A percentile compares a stretch with the other conserved stretches of the same genome.
Conservation (phyloP, 768 basidiomycete species). For the Tylopilus rubrobrunneus region DNA sequence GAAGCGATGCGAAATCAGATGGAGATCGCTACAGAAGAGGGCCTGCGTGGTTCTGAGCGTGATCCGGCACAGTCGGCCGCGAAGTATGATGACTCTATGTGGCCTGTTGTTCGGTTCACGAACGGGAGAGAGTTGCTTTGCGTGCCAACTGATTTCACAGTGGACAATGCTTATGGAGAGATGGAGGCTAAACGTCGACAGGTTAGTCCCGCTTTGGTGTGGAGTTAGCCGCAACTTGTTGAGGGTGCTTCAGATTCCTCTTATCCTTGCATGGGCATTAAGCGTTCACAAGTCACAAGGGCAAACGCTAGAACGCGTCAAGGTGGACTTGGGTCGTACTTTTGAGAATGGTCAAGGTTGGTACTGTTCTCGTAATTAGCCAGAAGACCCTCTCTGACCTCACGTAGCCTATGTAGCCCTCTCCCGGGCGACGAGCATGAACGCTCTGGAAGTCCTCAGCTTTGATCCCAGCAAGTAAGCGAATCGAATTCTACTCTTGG, state of each 20-base stretch:
- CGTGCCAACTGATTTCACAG: constrained; percentile 57
- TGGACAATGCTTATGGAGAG: constrained; percentile 54
- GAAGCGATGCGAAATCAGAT: constrained; percentile 40
- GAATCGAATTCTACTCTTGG: background rate
- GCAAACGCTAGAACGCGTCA: constrained; percentile 81
- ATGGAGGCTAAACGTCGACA: constrained; percentile 60
- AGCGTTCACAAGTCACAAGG: constrained; percentile 90
- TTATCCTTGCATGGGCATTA: constrained; percentile 83
- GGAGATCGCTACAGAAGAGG: constrained; percentile 37
- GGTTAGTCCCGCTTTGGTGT: constrained; percentile 30
- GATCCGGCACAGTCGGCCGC: constrained; percentile 12
- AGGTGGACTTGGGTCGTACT: constrained; percentile 67
- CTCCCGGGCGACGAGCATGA: constrained; percentile 69
- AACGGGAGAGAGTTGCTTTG: constrained; percentile 45
- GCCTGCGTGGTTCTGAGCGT: constrained; percentile 28
- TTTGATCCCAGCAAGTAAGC: constrained; percentile 59
- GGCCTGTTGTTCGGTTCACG: constrained; percentile 62
- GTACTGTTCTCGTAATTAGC: background rate
- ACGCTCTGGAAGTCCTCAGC: constrained; percentile 58
- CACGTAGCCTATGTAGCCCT: constrained; percentile 63
- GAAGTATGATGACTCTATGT: constrained; percentile 32
- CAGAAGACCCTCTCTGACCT: background rate
- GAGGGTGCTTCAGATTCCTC: constrained; percentile 41
- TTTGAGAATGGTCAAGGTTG: constrained; percentile 82
- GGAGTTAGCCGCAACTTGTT: background rate